Evolutionary conservation across 768 basidiomycete genomes (phyloP).

Genomic region (Kwoniella newhampshirensis): DNA sequence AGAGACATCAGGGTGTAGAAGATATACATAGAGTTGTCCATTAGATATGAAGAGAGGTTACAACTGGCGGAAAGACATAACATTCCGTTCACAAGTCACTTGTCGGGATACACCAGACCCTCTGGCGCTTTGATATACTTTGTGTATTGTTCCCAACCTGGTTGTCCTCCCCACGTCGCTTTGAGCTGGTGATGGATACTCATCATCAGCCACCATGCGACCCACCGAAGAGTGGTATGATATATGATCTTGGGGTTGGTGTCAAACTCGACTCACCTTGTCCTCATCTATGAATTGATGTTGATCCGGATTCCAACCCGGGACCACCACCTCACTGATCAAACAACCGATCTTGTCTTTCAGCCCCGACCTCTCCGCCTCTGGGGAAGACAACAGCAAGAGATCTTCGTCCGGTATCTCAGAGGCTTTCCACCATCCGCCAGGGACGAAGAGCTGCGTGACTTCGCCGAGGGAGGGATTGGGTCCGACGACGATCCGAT

Average conservation of each 20-base stretch:
- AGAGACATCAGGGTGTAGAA: background rate
- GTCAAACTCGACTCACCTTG: conserved; percentile 34
- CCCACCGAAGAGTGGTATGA: background rate
- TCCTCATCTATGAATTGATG: conserved; percentile 40
- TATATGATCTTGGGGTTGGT: background rate
- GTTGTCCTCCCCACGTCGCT: conserved; percentile 23
- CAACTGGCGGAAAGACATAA: too few species aligned
- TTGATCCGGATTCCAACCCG: conserved; percentile 53
- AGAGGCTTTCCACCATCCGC: conserved; percentile 54
- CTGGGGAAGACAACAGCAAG: conserved; percentile 12
- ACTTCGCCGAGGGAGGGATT: conserved; percentile 57
- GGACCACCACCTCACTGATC: conserved; percentile 65
- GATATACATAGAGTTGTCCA: background rate
- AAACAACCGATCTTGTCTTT: conserved; percentile 57
- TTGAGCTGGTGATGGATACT: conserved; percentile 22
- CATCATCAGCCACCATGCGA: too few species aligned
- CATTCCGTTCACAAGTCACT: conserved; percentile 1
- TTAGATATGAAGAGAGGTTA: too few species aligned
- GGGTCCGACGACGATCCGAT: conserved; percentile 55
- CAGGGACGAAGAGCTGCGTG: conserved; percentile 56
- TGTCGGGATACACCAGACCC: conserved; percentile 28
- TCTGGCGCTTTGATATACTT: conserved; percentile 27
- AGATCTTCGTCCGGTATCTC: conserved; percentile 52
- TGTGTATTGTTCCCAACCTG: conserved; percentile 30
- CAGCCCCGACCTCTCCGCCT: conserved; percentile 22